phyloP scores from a whole-genome alignment of 2,329 filamentous ascomycete genomes.

The Fusarium sp. region DNA sequence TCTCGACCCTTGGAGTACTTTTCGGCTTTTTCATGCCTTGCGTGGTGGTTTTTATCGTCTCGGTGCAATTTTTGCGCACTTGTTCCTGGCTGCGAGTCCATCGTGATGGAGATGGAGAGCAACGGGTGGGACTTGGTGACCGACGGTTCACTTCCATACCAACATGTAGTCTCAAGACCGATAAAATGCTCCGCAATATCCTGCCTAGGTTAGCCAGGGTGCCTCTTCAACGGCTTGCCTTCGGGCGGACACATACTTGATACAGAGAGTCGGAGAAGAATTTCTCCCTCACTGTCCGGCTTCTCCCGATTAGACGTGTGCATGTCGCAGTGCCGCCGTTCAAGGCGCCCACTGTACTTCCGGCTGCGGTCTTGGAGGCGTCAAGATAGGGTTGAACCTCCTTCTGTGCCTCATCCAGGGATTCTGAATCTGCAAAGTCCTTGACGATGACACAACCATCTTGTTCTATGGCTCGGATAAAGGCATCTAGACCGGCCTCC shows the following conservation, averaged over 20 bases:
- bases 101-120: constrained; percentile 52
- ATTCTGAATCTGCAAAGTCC: constrained; percentile 20
- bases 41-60: constrained; percentile 55
- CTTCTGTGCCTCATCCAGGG: constrained; percentile 8
- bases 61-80: constrained; percentile 50
- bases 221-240: too few species aligned
- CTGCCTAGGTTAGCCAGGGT: not conserved
- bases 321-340: constrained; percentile 52
- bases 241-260: not conserved
- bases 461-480: constrained; percentile 21
- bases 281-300: constrained; percentile 49
- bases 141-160: constrained; percentile 45
- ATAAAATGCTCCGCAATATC: constrained; percentile 48
- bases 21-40: constrained; percentile 41
- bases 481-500: constrained; percentile 17
- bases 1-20: constrained; percentile 43
- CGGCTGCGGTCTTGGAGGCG: constrained; percentile 12
- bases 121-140: constrained; percentile 49
- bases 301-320: constrained; percentile 49
- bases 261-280: constrained; percentile 44
- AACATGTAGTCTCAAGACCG: constrained; percentile 48
- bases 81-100: constrained; percentile 49
- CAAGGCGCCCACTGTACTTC: constrained; percentile 39
- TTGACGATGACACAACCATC: constrained; percentile 28
- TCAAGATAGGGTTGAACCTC: constrained; percentile 32